Conservation (phyloP, 2,329 filamentous ascomycete species). For the Trichoderma simmonsii region DNA sequence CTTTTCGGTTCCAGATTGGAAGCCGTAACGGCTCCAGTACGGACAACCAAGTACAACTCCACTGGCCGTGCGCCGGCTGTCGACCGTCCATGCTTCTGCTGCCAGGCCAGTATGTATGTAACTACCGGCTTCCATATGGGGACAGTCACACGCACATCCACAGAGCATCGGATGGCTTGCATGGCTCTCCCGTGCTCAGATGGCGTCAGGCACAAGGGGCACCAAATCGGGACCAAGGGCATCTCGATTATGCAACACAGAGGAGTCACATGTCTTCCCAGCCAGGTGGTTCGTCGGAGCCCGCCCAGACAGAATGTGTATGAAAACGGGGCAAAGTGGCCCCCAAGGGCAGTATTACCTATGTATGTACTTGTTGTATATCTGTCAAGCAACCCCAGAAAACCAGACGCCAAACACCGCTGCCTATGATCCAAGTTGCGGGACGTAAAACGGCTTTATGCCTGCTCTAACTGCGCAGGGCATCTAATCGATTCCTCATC, state of each 20-base stretch:
- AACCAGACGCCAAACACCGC: slow-evolving; percentile 18
- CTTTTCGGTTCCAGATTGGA: neutral
- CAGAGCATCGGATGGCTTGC: neutral
- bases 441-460: neutral
- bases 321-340: neutral
- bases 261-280: slow-evolving; percentile 1
- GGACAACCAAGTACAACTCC: neutral
- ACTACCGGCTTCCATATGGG: neutral
- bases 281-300: neutral
- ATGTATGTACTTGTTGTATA: neutral
- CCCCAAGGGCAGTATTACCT: neutral
- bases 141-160: neutral
- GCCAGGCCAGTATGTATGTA: neutral
- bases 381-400: neutral
- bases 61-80: neutral
- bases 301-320: neutral
- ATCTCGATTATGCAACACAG: neutral
- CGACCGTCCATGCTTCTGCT: neutral
- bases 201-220: slow-evolving; percentile 1
- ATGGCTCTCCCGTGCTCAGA: neutral
- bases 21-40: neutral
- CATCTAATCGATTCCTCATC: slow-evolving; percentile 89
- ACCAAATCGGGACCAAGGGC: neutral
- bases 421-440: slow-evolving; percentile 16
- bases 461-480: slow-evolving; percentile 69